These are phyloP conservation scores for Hyphopichia khmerensis DNA, from an alignment of 1,139 yeast species.

Conservation along the genomic window DNA sequence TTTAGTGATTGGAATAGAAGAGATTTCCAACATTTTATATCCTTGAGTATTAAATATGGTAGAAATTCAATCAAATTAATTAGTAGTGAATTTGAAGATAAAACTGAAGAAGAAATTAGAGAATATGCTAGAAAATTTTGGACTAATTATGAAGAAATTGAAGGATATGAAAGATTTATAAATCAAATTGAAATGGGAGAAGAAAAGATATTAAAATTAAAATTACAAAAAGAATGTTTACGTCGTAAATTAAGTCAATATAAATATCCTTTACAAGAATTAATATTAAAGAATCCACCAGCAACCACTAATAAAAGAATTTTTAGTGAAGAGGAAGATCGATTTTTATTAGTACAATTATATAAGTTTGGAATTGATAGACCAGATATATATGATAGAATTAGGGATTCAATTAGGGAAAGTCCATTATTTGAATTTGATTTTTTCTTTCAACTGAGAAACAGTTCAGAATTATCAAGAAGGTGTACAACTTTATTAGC, in stretches of 20 bases:
- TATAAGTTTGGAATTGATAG: conserved; percentile 66
- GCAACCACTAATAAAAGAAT: conserved; percentile 55
- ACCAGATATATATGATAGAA: conserved; percentile 61
- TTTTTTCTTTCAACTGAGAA: conserved; percentile 69
- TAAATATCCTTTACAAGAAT: conserved; percentile 63
- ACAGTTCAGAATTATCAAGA: conserved; percentile 62
- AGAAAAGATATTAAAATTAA: conserved; percentile 57
- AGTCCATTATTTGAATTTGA: conserved; percentile 68
- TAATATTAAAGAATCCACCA: conserved; percentile 61
- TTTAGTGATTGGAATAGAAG: conserved; percentile 68
- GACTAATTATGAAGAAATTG: conserved; percentile 62
- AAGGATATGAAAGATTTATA: conserved; percentile 68
- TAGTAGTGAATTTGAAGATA: conserved; percentile 63
- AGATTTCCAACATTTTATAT: conserved; percentile 68
- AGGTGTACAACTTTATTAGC: conserved; percentile 66
- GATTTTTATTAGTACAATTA: conserved; percentile 64
- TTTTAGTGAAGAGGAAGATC: conserved; percentile 72
- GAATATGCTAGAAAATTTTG: conserved; percentile 69
- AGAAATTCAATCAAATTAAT: conserved; percentile 62
- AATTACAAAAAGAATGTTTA: conserved; percentile 64
- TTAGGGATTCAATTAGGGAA: conserved; percentile 59
- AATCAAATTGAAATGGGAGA: conserved; percentile 75
- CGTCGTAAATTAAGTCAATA: conserved; percentile 63
- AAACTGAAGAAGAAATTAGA: conserved; percentile 65
- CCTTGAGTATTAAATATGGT: conserved; percentile 63